Base-by-base conservation (phyloP, 192 early-diverging fungal species). In the Chytriomyces confervae region DNA sequence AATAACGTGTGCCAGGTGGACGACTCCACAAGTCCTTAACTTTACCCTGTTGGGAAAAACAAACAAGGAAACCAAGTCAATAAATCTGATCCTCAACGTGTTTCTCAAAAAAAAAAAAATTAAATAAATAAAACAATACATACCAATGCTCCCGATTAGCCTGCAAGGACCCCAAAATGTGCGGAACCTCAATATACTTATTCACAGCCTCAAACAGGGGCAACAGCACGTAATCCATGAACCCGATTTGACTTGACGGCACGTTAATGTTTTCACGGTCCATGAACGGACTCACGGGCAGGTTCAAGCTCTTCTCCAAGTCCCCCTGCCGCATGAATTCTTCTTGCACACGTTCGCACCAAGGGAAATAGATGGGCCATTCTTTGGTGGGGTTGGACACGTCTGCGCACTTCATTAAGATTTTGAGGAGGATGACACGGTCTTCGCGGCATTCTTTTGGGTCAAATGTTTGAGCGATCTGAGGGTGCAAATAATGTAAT, bases 361-460 rank as follows among this genome's bases (percentile, higher is more conserved):
- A 90, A 11, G 57, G 62, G 27, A 79, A 74, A 69, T 82, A 85
- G 20, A 90, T 74, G 4, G 67, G 3, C 75, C 77, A 76, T 24
- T 74, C 72, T 70, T 89, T 89, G 18, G 87, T 80, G 7, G 85
- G 87, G 66, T 90, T 90, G 50, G 81, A 83, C 16, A 90, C 84
- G 68, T 90, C 88, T 7, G 88, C 78, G 69, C 85, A 88, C 75
- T 90, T 90, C 65, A 90, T 87, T 11, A 85, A 68, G 63, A 90
- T 87, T 48, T 86, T 82, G 75, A 76, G 81, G 36, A 89, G 76
- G 13, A 89, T 72, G 62, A 72, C 72, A 45, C 83, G 67, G 80
- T 89, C 86, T 62, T 88, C 83, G 16, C 80, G 63, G 53, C 13
- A 77, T 65, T 85, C 86, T 63, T 82, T 68, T 3, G 80, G 83